phyloP scores from a whole-genome alignment of 495 filamentous ascomycete species.

The Hyaloscypha bicolor region DNA sequence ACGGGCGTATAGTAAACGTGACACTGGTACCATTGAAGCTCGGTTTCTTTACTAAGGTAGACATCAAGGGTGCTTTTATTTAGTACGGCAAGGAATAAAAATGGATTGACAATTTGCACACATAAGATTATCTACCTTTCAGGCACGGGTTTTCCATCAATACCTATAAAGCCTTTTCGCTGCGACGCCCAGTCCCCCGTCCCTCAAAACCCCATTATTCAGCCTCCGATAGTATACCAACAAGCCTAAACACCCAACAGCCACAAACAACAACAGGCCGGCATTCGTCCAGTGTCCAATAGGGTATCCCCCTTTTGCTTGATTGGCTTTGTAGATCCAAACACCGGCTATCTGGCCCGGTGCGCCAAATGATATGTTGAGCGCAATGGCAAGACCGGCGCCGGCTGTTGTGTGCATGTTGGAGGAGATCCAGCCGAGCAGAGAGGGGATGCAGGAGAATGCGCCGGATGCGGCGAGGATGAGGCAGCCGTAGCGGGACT shows the following conservation, averaged over 20 bases:
- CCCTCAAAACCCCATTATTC: constrained; percentile 40
- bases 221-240: constrained; percentile 45
- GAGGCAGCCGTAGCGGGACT: constrained; percentile 66
- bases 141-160: not conserved
- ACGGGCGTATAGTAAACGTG: no score
- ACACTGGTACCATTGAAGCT: no score
- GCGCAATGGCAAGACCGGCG: constrained; percentile 66
- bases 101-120: no score
- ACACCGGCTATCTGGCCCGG: constrained; percentile 72
- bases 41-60: no score
- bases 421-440: constrained; percentile 70
- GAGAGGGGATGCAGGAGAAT: constrained; percentile 59
- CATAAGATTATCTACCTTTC: no score
- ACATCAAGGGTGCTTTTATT: no score
- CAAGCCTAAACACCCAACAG: constrained; percentile 38
- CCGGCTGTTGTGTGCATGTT: constrained; percentile 66
- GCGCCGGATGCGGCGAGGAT: constrained; percentile 65
- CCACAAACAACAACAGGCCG: constrained; percentile 47
- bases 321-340: constrained; percentile 70
- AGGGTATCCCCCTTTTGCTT: constrained; percentile 62
- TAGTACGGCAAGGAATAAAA: no score
- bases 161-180: constrained; percentile 33
- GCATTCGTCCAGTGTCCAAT: constrained; percentile 63
- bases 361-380: constrained; percentile 67
- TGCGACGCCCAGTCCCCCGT: constrained; percentile 26